These are phyloP conservation scores for Populus hybrid DNA, from an alignment of 441 rosid species.

Conservation along the genomic window DNA sequence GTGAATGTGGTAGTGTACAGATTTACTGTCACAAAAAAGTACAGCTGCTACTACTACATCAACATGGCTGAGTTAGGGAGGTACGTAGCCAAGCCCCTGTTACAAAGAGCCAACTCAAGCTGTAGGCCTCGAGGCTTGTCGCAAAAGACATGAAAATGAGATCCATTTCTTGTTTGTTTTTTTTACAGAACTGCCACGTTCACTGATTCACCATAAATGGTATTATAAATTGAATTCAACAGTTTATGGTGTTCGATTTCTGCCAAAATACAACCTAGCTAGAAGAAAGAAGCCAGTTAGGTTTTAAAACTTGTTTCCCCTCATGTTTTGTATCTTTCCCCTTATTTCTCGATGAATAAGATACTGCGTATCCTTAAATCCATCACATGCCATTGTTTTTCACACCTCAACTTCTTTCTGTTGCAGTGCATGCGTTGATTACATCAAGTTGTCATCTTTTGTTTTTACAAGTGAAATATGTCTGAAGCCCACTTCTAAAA, in stretches of 20 bases:
- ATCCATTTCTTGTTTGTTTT: conserved; percentile 25
- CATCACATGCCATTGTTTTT: not conserved
- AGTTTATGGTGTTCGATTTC: not conserved
- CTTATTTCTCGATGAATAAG: not conserved
- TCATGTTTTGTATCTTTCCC: not conserved
- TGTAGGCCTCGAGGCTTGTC: conserved; percentile 25
- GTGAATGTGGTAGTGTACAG: conserved; percentile 10
- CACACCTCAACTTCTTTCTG: not conserved
- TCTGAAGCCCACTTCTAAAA: not conserved
- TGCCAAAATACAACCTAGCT: not conserved
- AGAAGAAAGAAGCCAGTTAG: not conserved
- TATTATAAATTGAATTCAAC: conserved; percentile 8
- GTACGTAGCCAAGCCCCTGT: not conserved
- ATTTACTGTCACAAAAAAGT: conserved; percentile 13
- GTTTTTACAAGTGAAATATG: too few relatives aligned
- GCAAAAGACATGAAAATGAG: conserved; percentile 20
- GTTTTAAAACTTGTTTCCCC: not conserved
- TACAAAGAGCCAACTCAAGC: conserved; percentile 1
- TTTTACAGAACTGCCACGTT: conserved; percentile 5
- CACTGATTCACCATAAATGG: conserved; percentile 25
- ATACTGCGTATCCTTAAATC: not conserved
- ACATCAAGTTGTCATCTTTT: not conserved
- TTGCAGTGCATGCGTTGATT: not conserved
- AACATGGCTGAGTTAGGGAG: not conserved
- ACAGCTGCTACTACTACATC: not conserved